Evolutionary conservation across 139 green algal genomes (phyloP).

Genomic region (Trebouxia sp.): DNA sequence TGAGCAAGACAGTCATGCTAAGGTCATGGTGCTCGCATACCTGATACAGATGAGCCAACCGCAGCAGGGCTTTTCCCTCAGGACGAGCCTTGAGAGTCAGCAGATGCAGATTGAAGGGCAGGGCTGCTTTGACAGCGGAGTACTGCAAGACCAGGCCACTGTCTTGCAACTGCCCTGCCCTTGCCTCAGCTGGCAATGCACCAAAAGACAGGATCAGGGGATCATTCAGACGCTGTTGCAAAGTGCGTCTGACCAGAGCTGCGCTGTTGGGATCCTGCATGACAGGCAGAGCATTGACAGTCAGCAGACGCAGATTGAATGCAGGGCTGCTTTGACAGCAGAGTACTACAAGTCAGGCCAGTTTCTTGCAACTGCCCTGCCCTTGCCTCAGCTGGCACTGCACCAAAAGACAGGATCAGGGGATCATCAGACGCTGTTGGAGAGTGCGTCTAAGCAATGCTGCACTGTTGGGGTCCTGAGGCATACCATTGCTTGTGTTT

Average conservation of each 20-base stretch:
- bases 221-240: slow-evolving; percentile 57
- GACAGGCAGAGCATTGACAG: no score
- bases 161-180: not conserved
- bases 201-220: slow-evolving; percentile 59
- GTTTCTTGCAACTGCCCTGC: not conserved
- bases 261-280: slow-evolving; percentile 26
- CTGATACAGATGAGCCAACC: slow-evolving; percentile 42
- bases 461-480: slow-evolving; percentile 26
- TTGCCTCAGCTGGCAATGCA: not conserved
- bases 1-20: not conserved
- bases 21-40: not conserved
- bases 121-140: not conserved
- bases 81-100: slow-evolving; percentile 44
- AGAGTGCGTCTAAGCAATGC: slow-evolving; percentile 31
- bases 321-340: not conserved
- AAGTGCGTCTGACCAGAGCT: slow-evolving; percentile 27
- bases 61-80: slow-evolving; percentile 34
- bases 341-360: not conserved
- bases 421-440: slow-evolving; percentile 59
- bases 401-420: slow-evolving; percentile 53
- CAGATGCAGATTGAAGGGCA: slow-evolving; percentile 50
- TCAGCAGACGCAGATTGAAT: slow-evolving; percentile 15
- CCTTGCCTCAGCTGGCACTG: not conserved
- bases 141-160: not conserved
- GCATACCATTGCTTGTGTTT: no score